phyloP scores from a whole-genome alignment of 129 eudicot genomes.

The Erigeron canadensis region DNA sequence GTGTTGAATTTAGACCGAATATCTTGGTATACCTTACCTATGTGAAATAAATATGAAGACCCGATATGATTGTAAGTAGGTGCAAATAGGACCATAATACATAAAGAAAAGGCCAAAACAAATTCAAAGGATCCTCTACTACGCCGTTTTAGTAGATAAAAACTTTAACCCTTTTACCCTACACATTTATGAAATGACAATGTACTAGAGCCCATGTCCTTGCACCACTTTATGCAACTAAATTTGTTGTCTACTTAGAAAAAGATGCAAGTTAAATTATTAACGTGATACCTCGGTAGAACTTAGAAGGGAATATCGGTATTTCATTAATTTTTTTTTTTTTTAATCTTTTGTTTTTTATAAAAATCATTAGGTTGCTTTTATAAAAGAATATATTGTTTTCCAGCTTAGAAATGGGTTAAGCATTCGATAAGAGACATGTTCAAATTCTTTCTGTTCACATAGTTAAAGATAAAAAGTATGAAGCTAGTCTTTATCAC shows the following conservation, averaged over 20 bases:
- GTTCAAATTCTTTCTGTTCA: no score
- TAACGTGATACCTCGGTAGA: background rate
- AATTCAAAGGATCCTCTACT: constrained; percentile 11
- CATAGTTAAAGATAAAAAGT: no score
- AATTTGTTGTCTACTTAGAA: constrained; percentile 7
- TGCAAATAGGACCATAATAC: constrained; percentile 24
- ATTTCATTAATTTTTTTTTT: background rate
- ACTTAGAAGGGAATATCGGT: background rate
- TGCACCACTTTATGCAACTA: constrained; percentile 15
- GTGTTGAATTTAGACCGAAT: constrained; percentile 27
- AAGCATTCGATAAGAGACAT: no score
- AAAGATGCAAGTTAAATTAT: background rate
- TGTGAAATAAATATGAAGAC: constrained; percentile 21
- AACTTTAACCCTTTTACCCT: constrained; percentile 26
- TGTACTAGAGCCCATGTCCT: background rate
- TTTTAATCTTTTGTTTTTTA: no score
- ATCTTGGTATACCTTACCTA: constrained; percentile 16
- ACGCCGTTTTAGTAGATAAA: constrained; percentile 34
- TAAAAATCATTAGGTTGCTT: no score
- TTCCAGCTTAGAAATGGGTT: no score
- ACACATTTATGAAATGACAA: constrained; percentile 13
- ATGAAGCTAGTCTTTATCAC: no score
- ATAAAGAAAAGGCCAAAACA: constrained; percentile 24
- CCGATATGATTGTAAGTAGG: constrained; percentile 20
- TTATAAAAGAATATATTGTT: no score